Evolutionary conservation across 1,284 basidiomycete species (phyloP), one percentile per base, ranked within the genome.

Genomic region (Ustilago shanxiensis): DNA sequence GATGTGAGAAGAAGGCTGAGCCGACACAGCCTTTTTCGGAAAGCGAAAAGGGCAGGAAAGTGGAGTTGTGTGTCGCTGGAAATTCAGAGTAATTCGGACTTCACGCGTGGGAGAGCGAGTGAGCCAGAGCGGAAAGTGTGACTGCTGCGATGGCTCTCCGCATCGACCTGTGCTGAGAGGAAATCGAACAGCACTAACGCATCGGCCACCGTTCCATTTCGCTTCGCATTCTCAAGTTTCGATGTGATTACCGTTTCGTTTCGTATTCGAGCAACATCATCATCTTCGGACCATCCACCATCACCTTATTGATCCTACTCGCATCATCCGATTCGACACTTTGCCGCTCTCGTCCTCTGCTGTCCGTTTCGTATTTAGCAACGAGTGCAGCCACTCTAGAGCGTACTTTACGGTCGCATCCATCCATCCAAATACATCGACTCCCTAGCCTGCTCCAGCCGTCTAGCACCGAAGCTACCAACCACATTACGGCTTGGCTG

Each of bases 1-100:
- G 33, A 7, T 45, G 24, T 47, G 14, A 3, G 20, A 31, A n/a
- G n/a, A n/a, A n/a, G n/a, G n/a, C n/a, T n/a, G n/a, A 22, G 29
- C 26, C 35, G 31, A 41, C 61, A 57, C 60, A 47, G 49, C 55
- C 56, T 57, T 41, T 24, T 13, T 8, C 13, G 44, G 24, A 47
- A 20, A 20, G 44, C n/a, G n/a, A n/a, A n/a, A n/a, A 47, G n/a
- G 24, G 13, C 8, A 14, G 24, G 16, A 52, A 65, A 66, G 68
- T 71, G 69, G 63, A 71, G 62, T 53, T 47, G 66, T 26, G 24
- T n/a, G n/a, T 28, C 24, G 22, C 16, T 39, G 44, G 44, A 47
- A 47, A 24, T 47, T 68, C 45, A 13, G 20, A 24, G 26, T 16
- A 45, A 56, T 29, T 56, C 41, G 39, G 41, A n/a, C 55, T 41